A percentile compares a stretch with the other conserved stretches of the same genome.
These are phyloP conservation scores for Ilyonectria robusta DNA, from an alignment of 2,329 filamentous ascomycete genomes.

Conservation along the genomic window DNA sequence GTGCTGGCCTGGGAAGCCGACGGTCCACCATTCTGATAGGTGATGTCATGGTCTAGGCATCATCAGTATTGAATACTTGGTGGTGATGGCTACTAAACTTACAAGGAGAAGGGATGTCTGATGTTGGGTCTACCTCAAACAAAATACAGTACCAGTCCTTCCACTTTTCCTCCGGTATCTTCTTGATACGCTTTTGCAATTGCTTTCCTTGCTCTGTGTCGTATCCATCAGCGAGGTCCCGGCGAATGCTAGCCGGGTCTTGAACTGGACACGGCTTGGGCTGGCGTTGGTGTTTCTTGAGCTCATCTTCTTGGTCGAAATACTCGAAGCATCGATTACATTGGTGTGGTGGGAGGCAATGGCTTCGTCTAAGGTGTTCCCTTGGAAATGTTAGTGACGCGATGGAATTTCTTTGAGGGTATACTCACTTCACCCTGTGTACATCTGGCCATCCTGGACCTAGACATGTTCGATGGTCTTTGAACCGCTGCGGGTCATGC, in stretches of 20 bases:
- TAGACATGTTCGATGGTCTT: constrained; percentile 40
- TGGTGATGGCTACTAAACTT: constrained; percentile 13
- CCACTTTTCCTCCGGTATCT: constrained; percentile 26
- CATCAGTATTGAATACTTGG: constrained; percentile 4
- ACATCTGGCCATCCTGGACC: constrained; percentile 43
- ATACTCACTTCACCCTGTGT: constrained; percentile 45
- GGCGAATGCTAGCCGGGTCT: constrained; percentile 25
- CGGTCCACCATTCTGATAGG: constrained; percentile 5
- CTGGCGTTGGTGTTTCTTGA: constrained; percentile 42
- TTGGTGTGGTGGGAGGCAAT: constrained; percentile 38
- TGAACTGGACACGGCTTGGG: constrained; percentile 37
- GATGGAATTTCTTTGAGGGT: neutral
- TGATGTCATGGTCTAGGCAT: constrained; percentile 18
- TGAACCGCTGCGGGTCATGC: constrained; percentile 48
- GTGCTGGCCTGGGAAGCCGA: neutral
- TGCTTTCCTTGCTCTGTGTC: constrained; percentile 42
- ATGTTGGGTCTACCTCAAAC: constrained; percentile 26
- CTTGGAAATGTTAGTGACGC: constrained; percentile 23
- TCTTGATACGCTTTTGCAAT: constrained; percentile 32
- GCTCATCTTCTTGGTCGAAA: constrained; percentile 37
- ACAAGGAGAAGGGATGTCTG: constrained; percentile 32
- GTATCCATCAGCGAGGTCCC: constrained; percentile 41
- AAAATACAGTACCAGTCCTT: constrained; percentile 32
- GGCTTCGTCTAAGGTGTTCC: constrained; percentile 44
- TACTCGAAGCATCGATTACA: constrained; percentile 39